phyloP scores from a whole-genome alignment of 1,284 basidiomycete genomes.

The Termitomyces sp. region DNA sequence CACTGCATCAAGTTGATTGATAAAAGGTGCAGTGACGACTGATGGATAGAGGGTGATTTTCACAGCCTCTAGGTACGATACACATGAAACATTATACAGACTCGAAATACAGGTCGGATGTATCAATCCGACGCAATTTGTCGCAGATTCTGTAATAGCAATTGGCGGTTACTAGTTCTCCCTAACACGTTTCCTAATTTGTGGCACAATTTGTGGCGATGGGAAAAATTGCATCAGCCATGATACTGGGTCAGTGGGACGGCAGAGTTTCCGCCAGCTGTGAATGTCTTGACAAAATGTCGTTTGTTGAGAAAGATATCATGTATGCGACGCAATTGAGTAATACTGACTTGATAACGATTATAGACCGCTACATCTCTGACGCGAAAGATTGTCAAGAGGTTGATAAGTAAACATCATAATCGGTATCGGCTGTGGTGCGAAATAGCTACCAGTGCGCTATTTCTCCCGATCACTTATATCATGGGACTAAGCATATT shows the following conservation, averaged over 20 bases:
- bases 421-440: neutral
- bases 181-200: neutral
- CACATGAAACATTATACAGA: neutral
- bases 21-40: neutral
- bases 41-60: neutral
- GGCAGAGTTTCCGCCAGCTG: neutral
- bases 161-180: neutral
- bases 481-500: neutral
- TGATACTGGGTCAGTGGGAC: neutral
- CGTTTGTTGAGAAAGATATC: neutral
- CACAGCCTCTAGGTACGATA: neutral
- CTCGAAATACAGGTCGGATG: neutral
- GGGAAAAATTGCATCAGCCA: neutral
- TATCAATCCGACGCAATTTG: neutral
- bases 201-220: slow-evolving; percentile 1
- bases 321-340: neutral
- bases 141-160: neutral
- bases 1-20: neutral
- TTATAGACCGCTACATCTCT: neutral
- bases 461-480: neutral
- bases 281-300: neutral
- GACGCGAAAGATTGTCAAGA: neutral
- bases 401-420: neutral
- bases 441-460: neutral
- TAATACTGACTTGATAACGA: neutral